Conservation (phyloP, 1,284 basidiomycete genomes). For the Cryptococcus depauperatus region DNA sequence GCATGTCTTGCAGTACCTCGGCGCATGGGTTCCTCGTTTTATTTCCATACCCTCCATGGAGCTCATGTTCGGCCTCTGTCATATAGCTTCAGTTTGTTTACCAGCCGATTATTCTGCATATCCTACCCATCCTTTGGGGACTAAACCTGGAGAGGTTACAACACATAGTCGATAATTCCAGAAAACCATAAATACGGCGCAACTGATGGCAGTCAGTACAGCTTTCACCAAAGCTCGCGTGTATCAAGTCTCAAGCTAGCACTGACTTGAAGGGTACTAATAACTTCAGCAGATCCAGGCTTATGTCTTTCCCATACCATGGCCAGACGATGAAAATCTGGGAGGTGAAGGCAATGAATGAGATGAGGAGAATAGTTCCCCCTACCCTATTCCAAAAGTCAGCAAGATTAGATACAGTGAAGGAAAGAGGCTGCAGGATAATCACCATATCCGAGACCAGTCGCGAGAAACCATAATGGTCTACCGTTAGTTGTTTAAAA, state of each 20-base stretch:
- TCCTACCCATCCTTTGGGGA: conserved; percentile 71
- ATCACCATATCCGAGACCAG: conserved; percentile 6
- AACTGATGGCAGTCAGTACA: conserved; percentile 49
- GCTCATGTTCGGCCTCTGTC: conserved; percentile 64
- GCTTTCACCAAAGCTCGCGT: neutral
- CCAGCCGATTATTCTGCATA: too few species aligned
- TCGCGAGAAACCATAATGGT: conserved; percentile 5
- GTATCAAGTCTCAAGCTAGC: neutral
- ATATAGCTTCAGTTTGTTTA: too few species aligned
- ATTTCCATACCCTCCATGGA: conserved; percentile 69
- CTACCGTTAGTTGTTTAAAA: too few species aligned
- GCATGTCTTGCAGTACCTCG: conserved; percentile 73
- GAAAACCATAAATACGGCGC: conserved; percentile 64
- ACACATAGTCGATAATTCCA: conserved; percentile 84
- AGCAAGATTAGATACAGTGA: neutral
- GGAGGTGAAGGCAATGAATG: conserved; percentile 76
- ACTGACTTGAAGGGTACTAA: conserved; percentile 83
- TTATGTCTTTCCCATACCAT: conserved; percentile 68
- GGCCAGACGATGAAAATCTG: conserved; percentile 89
- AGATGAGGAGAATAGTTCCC: conserved; percentile 67
- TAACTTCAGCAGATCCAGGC: conserved; percentile 61
- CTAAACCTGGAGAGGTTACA: conserved; percentile 69
- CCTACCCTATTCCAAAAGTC: conserved; percentile 37
- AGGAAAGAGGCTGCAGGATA: too few species aligned
- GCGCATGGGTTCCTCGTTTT: conserved; percentile 68